These are phyloP conservation scores for Naganishia randhawae DNA, from an alignment of 768 basidiomycete genomes.

Conservation along the genomic window DNA sequence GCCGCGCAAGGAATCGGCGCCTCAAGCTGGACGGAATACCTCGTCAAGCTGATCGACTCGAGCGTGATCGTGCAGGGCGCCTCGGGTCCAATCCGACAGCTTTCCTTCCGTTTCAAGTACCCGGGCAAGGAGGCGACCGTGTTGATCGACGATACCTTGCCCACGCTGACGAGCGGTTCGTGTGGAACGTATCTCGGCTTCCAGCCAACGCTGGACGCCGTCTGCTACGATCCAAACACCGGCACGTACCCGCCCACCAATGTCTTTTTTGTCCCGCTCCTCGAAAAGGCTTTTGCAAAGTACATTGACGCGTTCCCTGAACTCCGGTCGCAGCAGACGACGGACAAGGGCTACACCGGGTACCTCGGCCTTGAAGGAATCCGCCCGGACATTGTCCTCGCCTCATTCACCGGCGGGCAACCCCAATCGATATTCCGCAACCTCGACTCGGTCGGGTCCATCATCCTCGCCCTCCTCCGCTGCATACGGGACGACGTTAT, in stretches of 20 bases:
- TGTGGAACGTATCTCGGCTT: conserved; percentile 10
- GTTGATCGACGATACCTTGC: conserved; percentile 19
- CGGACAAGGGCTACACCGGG: not conserved
- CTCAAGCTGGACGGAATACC: conserved; percentile 4
- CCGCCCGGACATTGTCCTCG: not conserved
- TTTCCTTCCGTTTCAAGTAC: conserved; percentile 14
- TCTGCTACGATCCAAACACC: not conserved
- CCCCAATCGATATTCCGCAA: not conserved
- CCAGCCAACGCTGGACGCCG: conserved; percentile 3
- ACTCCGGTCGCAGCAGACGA: not conserved
- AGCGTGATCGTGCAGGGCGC: not conserved
- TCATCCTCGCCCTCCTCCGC: not conserved
- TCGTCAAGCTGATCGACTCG: conserved; percentile 3
- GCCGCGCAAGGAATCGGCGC: not conserved
- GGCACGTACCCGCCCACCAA: not conserved
- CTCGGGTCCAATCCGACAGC: not conserved
- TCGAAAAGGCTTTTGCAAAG: conserved; percentile 25
- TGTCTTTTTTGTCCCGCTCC: conserved; percentile 13
- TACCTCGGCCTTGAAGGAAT: not conserved
- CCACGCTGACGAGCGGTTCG: not conserved
- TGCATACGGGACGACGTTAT: conserved; percentile 13
- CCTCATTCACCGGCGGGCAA: conserved; percentile 1
- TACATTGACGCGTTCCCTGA: conserved; percentile 9
- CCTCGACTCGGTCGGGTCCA: not conserved
- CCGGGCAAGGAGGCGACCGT: conserved; percentile 11